phyloP scores from a whole-genome alignment of 2,329 filamentous ascomycete genomes.

The Fusarium nematophilum region DNA sequence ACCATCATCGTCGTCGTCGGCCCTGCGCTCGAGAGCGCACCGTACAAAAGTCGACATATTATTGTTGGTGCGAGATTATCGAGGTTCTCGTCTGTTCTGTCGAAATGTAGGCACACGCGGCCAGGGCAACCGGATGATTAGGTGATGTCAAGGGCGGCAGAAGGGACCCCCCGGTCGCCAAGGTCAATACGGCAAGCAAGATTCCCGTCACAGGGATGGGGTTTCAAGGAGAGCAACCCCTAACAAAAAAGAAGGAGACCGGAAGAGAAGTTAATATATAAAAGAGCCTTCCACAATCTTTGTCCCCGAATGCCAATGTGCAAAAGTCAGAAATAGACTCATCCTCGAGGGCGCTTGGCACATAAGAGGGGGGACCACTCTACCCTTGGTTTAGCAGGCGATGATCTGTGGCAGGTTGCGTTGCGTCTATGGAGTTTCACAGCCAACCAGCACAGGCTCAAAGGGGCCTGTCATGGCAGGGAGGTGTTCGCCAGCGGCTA shows the following conservation, averaged over 20 bases:
- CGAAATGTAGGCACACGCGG: slow-evolving; percentile 21
- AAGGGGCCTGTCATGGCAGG: slow-evolving; percentile 18
- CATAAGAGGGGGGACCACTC: slow-evolving; percentile 20
- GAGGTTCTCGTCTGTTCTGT: slow-evolving; percentile 7
- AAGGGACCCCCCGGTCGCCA: slow-evolving; percentile 12
- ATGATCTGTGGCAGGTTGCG: slow-evolving; percentile 39
- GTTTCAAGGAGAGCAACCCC: not conserved
- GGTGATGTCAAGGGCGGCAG: not conserved
- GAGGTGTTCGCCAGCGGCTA: slow-evolving; percentile 30
- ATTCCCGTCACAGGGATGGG: not conserved
- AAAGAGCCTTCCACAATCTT: not conserved
- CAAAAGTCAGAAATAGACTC: slow-evolving; percentile 20
- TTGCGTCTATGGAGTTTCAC: slow-evolving; percentile 38
- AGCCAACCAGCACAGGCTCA: not conserved
- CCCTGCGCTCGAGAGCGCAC: slow-evolving; percentile 31
- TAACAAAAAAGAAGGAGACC: too few species aligned
- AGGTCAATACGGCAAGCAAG: slow-evolving; percentile 4
- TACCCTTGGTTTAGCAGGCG: slow-evolving; percentile 5
- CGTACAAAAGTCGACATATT: slow-evolving; percentile 36
- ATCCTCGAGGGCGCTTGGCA: slow-evolving; percentile 13
- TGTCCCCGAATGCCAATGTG: not conserved
- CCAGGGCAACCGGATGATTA: slow-evolving; percentile 1
- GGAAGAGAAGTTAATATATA: not conserved
- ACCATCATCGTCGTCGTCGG: slow-evolving; percentile 17
- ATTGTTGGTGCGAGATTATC: slow-evolving; percentile 4